Percentiles rank a stretch among this genome's conserved stretches.
These are phyloP conservation scores for Rhododendron ferrugineum DNA, from an alignment of 148 eudicot genomes.

Conservation along the genomic window DNA sequence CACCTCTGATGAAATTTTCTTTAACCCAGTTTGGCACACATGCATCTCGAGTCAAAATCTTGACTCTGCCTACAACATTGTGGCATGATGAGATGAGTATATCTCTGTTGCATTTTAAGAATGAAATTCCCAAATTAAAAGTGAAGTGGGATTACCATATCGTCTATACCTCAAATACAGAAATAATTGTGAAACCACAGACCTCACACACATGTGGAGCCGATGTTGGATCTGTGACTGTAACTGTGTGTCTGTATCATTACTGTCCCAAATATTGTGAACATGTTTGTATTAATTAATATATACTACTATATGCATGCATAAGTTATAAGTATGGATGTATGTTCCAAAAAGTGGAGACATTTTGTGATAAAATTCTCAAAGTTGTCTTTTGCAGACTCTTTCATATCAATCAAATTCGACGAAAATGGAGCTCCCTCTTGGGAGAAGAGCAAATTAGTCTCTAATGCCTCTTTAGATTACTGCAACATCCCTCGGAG, in stretches of 20 bases:
- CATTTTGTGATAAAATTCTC: background rate
- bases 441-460: conserved; percentile 43
- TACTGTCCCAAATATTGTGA: too few relatives aligned
- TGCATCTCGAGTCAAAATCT: background rate
- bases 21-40: background rate
- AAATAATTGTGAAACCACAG: too few relatives aligned
- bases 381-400: conserved; percentile 23
- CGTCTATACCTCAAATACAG: too few relatives aligned
- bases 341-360: background rate
- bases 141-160: background rate
- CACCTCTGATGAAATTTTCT: background rate
- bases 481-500: background rate
- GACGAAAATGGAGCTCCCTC: conserved; percentile 58
- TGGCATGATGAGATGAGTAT: background rate
- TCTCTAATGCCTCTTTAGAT: background rate
- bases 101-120: background rate
- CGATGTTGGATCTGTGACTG: too few relatives aligned
- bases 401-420: conserved; percentile 68
- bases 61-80: background rate
- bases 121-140: too few relatives aligned
- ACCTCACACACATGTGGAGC: too few relatives aligned
- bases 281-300: too few relatives aligned
- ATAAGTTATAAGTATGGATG: too few relatives aligned
- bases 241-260: too few relatives aligned
- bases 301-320: too few relatives aligned